Percentiles rank a stretch among this genome's conserved stretches.
These are phyloP conservation scores for Cryoendolithus antarcticus DNA, from an alignment of 2,329 filamentous ascomycete species.

Conservation along the genomic window DNA sequence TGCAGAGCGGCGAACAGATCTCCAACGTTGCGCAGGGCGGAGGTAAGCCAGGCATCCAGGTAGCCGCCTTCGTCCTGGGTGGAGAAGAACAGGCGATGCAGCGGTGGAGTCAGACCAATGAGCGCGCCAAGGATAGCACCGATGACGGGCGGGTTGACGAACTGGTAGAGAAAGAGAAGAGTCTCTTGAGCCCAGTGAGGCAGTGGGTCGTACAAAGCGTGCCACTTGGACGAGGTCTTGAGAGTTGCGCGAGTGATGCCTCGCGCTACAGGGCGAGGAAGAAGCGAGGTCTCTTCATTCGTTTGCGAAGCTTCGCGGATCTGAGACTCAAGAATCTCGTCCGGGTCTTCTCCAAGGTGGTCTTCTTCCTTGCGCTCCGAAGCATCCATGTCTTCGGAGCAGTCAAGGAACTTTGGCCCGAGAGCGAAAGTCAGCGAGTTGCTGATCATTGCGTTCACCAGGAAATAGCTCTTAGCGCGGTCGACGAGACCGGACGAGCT, in stretches of 20 bases:
- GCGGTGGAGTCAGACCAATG: constrained; percentile 46
- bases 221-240: constrained; percentile 22
- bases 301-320: constrained; percentile 17
- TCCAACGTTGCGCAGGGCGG: constrained; percentile 49
- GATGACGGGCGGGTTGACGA: constrained; percentile 50
- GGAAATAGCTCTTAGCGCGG: constrained; percentile 52
- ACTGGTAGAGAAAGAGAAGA: constrained; percentile 34
- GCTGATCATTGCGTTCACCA: constrained; percentile 52
- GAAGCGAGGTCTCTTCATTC: constrained; percentile 40
- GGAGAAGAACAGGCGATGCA: constrained; percentile 52
- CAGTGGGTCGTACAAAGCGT: constrained; percentile 24
- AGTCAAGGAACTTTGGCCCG: constrained; percentile 46
- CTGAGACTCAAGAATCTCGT: constrained; percentile 18
- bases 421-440: constrained; percentile 52
- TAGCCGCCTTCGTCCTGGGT: constrained; percentile 46
- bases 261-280: constrained; percentile 29
- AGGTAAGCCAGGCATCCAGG: constrained; percentile 55
- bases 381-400: constrained; percentile 19
- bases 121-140: constrained; percentile 47
- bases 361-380: constrained; percentile 9
- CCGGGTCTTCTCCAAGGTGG: constrained; percentile 19
- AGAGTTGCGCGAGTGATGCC: constrained; percentile 19
- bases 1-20: constrained; percentile 52
- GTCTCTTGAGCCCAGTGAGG: constrained; percentile 27
- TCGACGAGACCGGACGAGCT: constrained; percentile 39